Percentiles rank a stretch among this genome's conserved stretches.
Conservation (phyloP, 2,329 filamentous ascomycete genomes). For the Cladosporium sp. region DNA sequence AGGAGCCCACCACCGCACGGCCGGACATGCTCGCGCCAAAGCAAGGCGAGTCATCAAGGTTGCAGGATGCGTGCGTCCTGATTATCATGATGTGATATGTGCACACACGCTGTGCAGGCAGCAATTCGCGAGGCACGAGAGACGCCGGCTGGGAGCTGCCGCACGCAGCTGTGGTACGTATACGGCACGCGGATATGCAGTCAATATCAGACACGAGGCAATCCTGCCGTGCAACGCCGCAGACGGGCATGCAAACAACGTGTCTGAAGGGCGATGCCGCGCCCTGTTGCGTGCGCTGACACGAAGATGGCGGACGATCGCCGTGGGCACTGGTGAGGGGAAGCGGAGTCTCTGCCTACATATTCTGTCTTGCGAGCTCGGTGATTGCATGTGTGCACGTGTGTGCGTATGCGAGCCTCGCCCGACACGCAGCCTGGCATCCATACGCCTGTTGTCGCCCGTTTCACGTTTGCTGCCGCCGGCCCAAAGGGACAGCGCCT, state of each 20-base stretch:
- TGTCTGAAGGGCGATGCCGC: constrained; percentile 2
- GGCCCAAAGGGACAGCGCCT: background rate
- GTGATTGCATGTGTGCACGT: background rate
- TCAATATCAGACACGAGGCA: constrained; percentile 13
- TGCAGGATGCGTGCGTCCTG: background rate
- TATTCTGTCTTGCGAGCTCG: background rate
- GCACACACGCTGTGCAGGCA: background rate
- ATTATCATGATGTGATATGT: background rate
- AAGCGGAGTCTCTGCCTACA: constrained; percentile 3
- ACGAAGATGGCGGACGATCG: background rate
- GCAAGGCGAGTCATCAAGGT: constrained; percentile 9
- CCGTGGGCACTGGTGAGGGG: constrained; percentile 2
- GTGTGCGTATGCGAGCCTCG: background rate
- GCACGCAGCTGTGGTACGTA: background rate
- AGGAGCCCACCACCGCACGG: background rate
- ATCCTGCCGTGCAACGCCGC: constrained; percentile 8
- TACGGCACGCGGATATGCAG: constrained; percentile 6
- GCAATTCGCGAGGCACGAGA: too few species aligned
- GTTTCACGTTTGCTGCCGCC: background rate
- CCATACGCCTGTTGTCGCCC: background rate
- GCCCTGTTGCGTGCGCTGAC: constrained; percentile 3
- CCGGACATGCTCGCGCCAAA: constrained; percentile 8
- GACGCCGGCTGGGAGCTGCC: too few species aligned
- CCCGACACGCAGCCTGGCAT: background rate
- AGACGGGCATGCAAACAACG: constrained; percentile 7